Evolutionary conservation across 108 stramenopile genomes (phyloP), one percentile per base, ranked within the genome.

Genomic region (Fistulifera pelliculosa): DNA sequence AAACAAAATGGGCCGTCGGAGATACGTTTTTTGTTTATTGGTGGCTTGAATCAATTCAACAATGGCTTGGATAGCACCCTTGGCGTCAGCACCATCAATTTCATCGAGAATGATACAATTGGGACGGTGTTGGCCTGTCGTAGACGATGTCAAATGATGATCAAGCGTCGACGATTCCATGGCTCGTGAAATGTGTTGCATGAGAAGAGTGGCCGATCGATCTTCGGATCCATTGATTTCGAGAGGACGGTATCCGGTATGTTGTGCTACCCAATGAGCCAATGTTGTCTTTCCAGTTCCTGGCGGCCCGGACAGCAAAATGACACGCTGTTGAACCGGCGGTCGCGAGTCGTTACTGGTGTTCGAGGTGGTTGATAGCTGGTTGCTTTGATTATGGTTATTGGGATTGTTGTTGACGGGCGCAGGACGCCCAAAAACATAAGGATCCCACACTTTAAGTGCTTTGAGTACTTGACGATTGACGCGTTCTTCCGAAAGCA

Each of bases 161-260:
- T 71, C 64, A 23, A 91, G 64, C 16, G 90, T 91, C 12, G 73
- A 60, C n/a, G 81, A 75, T 58, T 91, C 85, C 90, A 87, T 91
- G 39, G 96, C 90, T 16, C 81, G 64, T 17, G 68, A 62, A 8
- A 97, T 72, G 21, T 78, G 73, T 56, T 92, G 90, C 41, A 56
- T 73, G 21, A 99, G 68, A n/a, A 74, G 81, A 0, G 74, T 60
- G 0, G 87, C 87, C 4, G 93, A 85, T 47, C 98, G 73, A 61
- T 99, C 98, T 69, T 99, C 98, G 15, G 84, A 87, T 27, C 95
- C 98, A 73, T 99, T 99, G 48, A 99, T 75, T 66, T 99, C 98
- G 24, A 94, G 49, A 7, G 87, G 85, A 19, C 90, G 71, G 64
- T 97, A 97, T 14, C 98, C 98, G 14, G 88, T 87, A 48, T 94